Base-by-base conservation (phyloP, 192 early-diverging fungal genomes). In the Rhizophagus sp. region DNA sequence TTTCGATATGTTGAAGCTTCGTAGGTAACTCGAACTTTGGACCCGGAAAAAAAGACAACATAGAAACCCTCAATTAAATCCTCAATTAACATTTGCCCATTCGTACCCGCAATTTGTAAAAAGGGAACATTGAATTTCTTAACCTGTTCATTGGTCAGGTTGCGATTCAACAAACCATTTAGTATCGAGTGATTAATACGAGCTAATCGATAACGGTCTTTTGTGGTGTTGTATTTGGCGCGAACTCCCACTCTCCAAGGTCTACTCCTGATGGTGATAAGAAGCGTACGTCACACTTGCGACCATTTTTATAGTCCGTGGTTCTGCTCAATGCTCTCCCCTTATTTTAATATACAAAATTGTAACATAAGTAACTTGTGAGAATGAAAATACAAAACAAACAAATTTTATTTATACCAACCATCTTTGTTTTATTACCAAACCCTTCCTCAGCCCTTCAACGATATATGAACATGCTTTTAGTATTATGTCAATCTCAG, bases 171-270 rank as follows among this genome's bases (percentile, higher is more conserved):
- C 30, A 80, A 62, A 36, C 63, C 6, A 67, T 80, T 80, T 33
- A 80, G 64, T 27, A 80, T 74, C 39, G 71, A 80, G 66, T 80
- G 79, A 41, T 74, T 80, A 10, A 80, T 72, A 36, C 79, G 25
- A 74, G 79, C 62, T 66, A 36, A 80, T 7, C 61, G 79, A 80
- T 36, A n/a, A n/a, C n/a, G n/a, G n/a, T n/a, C n/a, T 80, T 80
- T 50, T 72, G 24, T 77, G 76, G 12, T 34, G 72, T 80, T 72
- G 71, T 61, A 22, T 80, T 12, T 22, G 71, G 27, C 63, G 79
- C 52, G 63, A 80, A 80, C 24, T 80, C 57, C 79, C 70, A 80
- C 33, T 80, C 79, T 36, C 72, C 72, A 33, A 80, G 39, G 47
- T 80, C 79, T 61, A 80, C 39, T 80, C 72, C 73, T 80, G 62